Percentiles rank a stretch among this genome's conserved stretches.
These are phyloP conservation scores for Fusarium neocosmosporiellum DNA, from an alignment of 2,329 filamentous ascomycete species.

Conservation along the genomic window DNA sequence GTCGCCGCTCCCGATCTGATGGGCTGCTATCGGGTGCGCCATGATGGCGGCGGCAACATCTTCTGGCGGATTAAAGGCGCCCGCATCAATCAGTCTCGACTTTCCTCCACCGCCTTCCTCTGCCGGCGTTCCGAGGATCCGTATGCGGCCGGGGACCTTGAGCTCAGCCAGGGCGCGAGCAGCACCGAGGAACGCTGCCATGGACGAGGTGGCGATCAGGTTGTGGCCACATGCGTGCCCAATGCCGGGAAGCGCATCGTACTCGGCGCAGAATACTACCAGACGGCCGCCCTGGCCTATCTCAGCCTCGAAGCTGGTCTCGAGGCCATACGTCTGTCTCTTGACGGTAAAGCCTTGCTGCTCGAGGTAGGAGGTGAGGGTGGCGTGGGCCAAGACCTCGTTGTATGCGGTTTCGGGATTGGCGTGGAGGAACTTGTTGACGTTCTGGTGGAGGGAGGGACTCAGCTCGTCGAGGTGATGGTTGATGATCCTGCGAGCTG, in stretches of 20 bases:
- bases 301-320: slow-evolving; percentile 18
- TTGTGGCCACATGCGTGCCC: slow-evolving; percentile 61
- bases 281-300: slow-evolving; percentile 14
- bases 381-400: slow-evolving; percentile 18
- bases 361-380: slow-evolving; percentile 18
- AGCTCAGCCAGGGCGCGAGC: slow-evolving; percentile 56
- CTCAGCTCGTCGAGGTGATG: neutral
- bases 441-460: neutral
- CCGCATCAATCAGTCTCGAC: slow-evolving; percentile 55
- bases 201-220: slow-evolving; percentile 61
- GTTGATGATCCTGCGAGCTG: neutral
- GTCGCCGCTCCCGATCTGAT: neutral
- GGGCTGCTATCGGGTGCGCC: slow-evolving; percentile 29
- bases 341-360: slow-evolving; percentile 19
- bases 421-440: neutral
- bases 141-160: slow-evolving; percentile 18
- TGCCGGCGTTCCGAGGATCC: slow-evolving; percentile 63
- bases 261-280: slow-evolving; percentile 22
- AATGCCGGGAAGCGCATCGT: slow-evolving; percentile 27
- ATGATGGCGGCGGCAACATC: slow-evolving; percentile 45
- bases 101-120: slow-evolving; percentile 65
- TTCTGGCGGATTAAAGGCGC: slow-evolving; percentile 49
- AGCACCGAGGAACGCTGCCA: slow-evolving; percentile 58
- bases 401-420: slow-evolving; percentile 21
- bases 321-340: slow-evolving; percentile 8